A percentile compares a stretch with the other conserved stretches of the same genome.
These are phyloP conservation scores for Penicillium nordicum DNA, from an alignment of 2,329 filamentous ascomycete genomes.

Conservation along the genomic window DNA sequence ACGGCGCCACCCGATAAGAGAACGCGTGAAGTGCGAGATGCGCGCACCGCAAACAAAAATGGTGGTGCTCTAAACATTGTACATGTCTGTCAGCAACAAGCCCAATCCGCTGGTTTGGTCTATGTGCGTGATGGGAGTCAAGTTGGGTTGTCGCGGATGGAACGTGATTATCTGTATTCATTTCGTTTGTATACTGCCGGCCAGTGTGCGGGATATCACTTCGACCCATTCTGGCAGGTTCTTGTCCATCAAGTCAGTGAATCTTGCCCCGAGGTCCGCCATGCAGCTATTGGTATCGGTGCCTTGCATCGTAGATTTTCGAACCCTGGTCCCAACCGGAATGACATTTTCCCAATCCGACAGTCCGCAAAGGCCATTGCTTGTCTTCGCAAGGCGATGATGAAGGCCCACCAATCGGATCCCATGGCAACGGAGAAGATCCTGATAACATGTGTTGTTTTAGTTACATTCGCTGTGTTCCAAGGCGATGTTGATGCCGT, in stretches of 20 bases:
- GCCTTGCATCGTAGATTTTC: slow-evolving; percentile 4
- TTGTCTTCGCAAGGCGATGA: background rate
- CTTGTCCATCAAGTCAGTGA: slow-evolving; percentile 6
- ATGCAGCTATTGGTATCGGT: slow-evolving; percentile 3
- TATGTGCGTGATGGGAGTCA: background rate
- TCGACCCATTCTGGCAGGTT: slow-evolving; percentile 5
- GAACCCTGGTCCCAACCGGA: background rate
- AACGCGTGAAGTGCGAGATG: slow-evolving; percentile 2
- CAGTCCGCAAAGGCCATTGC: slow-evolving; percentile 5
- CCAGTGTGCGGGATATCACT: slow-evolving; percentile 2
- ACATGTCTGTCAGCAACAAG: background rate
- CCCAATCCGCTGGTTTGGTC: background rate
- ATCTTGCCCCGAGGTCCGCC: slow-evolving; percentile 1
- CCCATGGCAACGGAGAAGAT: background rate
- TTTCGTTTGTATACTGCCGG: slow-evolving; percentile 1
- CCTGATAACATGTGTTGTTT: slow-evolving; percentile 1
- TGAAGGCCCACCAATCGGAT: background rate
- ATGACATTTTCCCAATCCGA: slow-evolving; percentile 1
- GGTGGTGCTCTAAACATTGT: background rate
- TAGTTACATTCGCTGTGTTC: slow-evolving; percentile 2
- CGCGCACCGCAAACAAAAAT: background rate
- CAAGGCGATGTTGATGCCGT: slow-evolving; percentile 4
- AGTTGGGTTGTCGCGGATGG: slow-evolving; percentile 1
- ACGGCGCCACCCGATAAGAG: background rate
- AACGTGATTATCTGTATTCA: slow-evolving; percentile 1